These are phyloP conservation scores for Iris macrosiphon DNA, from an alignment of 106 monocot genomes.

Conservation along the genomic window DNA sequence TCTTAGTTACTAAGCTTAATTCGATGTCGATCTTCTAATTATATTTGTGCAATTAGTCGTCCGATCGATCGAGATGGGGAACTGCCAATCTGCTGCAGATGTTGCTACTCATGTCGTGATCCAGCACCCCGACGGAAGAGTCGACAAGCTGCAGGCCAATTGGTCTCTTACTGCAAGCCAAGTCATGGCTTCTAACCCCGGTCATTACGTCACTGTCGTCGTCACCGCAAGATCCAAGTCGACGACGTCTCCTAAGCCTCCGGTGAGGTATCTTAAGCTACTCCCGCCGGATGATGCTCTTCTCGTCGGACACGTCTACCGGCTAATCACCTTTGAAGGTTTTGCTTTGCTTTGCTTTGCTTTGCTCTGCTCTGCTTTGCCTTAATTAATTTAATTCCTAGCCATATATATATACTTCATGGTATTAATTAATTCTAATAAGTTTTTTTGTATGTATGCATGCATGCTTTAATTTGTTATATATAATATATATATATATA, in stretches of 20 bases:
- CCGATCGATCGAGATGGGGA: no score
- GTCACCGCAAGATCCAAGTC: background rate
- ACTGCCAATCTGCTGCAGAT: slow-evolving; percentile 39
- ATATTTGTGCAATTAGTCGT: no score
- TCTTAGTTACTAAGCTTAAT: no score
- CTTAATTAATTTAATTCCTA: no score
- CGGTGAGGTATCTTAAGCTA: slow-evolving; percentile 37
- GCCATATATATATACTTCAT: no score
- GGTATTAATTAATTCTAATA: no score
- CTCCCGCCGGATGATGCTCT: slow-evolving; percentile 49
- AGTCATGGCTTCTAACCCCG: slow-evolving; percentile 57
- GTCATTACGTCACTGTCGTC: slow-evolving; percentile 52
- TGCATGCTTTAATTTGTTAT: background rate
- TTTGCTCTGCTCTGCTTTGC: background rate
- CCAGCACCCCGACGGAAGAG: slow-evolving; percentile 28
- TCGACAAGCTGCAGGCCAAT: slow-evolving; percentile 18
- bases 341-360: background rate
- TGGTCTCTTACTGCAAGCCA: slow-evolving; percentile 35
- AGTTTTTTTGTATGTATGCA: background rate
- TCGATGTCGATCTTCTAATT: no score
- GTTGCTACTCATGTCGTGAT: slow-evolving; percentile 38
- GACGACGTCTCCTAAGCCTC: background rate
- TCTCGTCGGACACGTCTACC: slow-evolving; percentile 45
- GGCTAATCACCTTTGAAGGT: slow-evolving; percentile 54
- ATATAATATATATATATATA: background rate